phyloP scores from a whole-genome alignment of 2,329 filamentous ascomycete genomes.

The Diaporthe humulicola region DNA sequence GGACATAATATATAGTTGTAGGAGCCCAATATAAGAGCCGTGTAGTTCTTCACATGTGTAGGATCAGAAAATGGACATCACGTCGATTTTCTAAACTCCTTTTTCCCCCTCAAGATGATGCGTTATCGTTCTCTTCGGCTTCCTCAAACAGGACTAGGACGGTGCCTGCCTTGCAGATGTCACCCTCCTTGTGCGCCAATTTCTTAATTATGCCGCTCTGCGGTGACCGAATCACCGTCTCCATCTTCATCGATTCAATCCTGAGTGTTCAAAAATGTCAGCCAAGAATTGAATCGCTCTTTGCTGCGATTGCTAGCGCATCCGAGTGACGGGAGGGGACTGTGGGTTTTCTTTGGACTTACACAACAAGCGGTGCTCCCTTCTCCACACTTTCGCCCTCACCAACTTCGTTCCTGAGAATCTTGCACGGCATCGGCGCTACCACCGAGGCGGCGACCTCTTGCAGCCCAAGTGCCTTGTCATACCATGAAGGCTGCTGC shows the following conservation, averaged over 20 bases:
- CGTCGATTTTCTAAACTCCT: background rate
- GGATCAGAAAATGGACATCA: too few species aligned
- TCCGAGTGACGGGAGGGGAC: too few species aligned
- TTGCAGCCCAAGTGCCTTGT: slow-evolving; percentile 87
- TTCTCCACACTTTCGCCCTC: slow-evolving; percentile 88
- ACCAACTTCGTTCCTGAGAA: slow-evolving; percentile 87
- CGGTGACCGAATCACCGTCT: slow-evolving; percentile 84
- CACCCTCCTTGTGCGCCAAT: slow-evolving; percentile 80
- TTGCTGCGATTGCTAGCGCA: too few species aligned
- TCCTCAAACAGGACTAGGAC: slow-evolving; percentile 40
- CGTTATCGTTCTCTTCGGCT: slow-evolving; percentile 5
- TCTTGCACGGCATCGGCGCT: slow-evolving; percentile 98
- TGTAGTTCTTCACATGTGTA: too few species aligned
- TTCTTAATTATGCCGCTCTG: slow-evolving; percentile 79
- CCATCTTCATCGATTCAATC: slow-evolving; percentile 93
- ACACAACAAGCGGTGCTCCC: slow-evolving; percentile 88
- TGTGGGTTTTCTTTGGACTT: slow-evolving; percentile 51
- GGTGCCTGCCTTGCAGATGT: slow-evolving; percentile 58
- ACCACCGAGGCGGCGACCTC: slow-evolving; percentile 85
- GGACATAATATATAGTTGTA: too few species aligned
- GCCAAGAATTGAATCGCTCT: background rate
- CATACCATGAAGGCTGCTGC: slow-evolving; percentile 81
- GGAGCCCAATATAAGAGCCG: too few species aligned
- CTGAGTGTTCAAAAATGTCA: slow-evolving; percentile 49
- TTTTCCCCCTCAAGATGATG: background rate